Base-by-base conservation (phyloP, 2,329 filamentous ascomycete species). In the Hymenoscyphus occultus region DNA sequence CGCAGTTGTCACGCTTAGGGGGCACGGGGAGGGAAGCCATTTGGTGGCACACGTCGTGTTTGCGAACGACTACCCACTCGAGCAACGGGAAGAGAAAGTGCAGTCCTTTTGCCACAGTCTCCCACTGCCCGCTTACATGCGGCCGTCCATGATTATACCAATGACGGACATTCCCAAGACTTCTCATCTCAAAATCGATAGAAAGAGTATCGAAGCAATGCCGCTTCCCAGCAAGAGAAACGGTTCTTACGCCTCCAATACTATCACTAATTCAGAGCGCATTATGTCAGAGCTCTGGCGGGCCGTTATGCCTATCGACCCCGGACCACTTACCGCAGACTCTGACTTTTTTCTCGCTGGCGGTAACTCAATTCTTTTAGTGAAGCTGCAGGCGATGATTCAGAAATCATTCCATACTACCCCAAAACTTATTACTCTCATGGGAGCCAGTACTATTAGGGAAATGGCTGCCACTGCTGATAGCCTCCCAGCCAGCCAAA, bases 21-120 rank as follows among this genome's bases (percentile, higher is more conserved):
- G 6, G 39, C 19, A 64, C 65, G 35, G 58, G 28, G 7, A 61
- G 72, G 12, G 54, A 16, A 63, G 74, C 13, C 70, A 75, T 31
- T 70, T 80, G 1, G 74, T 78, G 5, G 77, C 75, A 0, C 72
- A 76, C 65, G 76, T 77, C 28, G 72, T 76, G 1, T 73, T 77
- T 56, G 14, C 39, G 28, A 58, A 54, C 5, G 7, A 64, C 5
- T n/a, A 19, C 28, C 9, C 31, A 28, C 32, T 35, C 31, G 42
- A 48, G 16, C 12, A 59, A 6, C 39, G 13, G 10, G 35, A 57
- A 10, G 16, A 22, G 9, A 63, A 60, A 40, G 62, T 75, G 12
- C 22, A n/a, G 4, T 31, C 32, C 2, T 65, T 74, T 7, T 64
- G 69, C 51, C 54, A 42, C 2, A 12, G 64, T 13, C 56, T 67